Base-by-base conservation (phyloP, 2,329 filamentous ascomycete species). In the Trichothecium sympodiale region DNA sequence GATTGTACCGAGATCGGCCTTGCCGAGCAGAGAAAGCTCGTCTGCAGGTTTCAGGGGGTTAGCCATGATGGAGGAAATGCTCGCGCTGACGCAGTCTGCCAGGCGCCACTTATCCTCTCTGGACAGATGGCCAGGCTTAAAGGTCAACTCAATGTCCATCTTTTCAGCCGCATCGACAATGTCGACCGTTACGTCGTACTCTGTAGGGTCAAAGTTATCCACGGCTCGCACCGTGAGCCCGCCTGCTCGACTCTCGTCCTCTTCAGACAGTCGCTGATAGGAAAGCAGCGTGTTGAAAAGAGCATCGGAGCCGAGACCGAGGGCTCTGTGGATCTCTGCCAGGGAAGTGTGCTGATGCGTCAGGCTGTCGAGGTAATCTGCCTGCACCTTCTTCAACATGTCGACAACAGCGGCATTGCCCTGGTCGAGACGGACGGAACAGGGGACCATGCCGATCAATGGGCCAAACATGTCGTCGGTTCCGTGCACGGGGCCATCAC, bases 251-350 rank as follows among this genome's bases (percentile, higher is more conserved):
- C 4, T 31, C 10, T 16, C 12, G 8, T 25, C 29, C 12, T 31
- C 29, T 5, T 31, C 17, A 13, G 13, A 7, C 28, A 7, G 13
- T 14, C 28, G 28, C 20, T 33, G 31, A 15, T 17, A 17, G 18
- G 31, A 33, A 9, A 33, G n/a, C 15, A 23, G n/a, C 10, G 31
- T 33, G 31, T 33, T 33, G 17, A 33, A 33, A 25, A 25, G 20
- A 25, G 20, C 10, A 25, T 25, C 10, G 20, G 15, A 33, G 17
- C 9, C 18, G 10, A 14, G n/a, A 17, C 15, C 31, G 15, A 18
- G 10, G n/a, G 8, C 16, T 23, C 28, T 29, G 28, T 17, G 31
- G 12, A 33, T 33, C 10, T 33, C 31, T 6, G 31, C 31, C 15
- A 33, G n/a, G 12, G 31, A 33, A 18, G n/a, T 12, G 31, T 33